Evolutionary conservation across 352 stramenopile genomes (phyloP).

Genomic region (Pythium rhizo-oryzae): DNA sequence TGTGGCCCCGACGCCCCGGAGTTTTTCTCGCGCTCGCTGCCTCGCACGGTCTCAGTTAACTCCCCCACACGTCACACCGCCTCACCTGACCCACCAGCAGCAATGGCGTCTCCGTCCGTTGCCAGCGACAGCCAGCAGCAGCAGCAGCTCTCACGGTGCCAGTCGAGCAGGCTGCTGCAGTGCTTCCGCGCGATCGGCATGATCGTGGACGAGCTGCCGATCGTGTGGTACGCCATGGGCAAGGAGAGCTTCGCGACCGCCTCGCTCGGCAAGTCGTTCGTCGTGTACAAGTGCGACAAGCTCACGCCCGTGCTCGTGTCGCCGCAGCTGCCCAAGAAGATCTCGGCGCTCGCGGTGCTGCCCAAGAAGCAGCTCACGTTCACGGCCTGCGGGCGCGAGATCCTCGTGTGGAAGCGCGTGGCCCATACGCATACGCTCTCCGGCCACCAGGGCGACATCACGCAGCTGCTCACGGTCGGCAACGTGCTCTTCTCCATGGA

Average conservation of each 20-base stretch:
- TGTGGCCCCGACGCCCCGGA: too few species aligned
- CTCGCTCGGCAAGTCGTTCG: conserved; percentile 90
- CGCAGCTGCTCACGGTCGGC: conserved; percentile 64
- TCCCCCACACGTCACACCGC: neutral
- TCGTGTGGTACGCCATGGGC: conserved; percentile 87
- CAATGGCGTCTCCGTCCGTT: neutral
- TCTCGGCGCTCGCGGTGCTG: conserved; percentile 61
- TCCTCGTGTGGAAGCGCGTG: conserved; percentile 77
- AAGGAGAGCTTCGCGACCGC: conserved; percentile 88
- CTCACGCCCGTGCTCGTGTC: conserved; percentile 86
- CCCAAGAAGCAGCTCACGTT: conserved; percentile 79
- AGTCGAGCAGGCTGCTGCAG: conserved; percentile 80
- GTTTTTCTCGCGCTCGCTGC: too few species aligned
- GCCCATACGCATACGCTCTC: conserved; percentile 52
- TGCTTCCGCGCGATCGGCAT: conserved; percentile 91
- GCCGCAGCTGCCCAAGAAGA: conserved; percentile 77
- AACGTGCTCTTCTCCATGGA: conserved; percentile 77
- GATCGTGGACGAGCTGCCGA: conserved; percentile 85
- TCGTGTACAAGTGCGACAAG: conserved; percentile 92
- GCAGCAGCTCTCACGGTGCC: conserved; percentile 47
- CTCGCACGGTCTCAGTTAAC: too few species aligned
- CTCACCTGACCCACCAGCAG: too few species aligned
- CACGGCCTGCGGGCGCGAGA: conserved; percentile 68
- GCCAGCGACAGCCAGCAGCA: too few species aligned
- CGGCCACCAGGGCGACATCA: conserved; percentile 62